phyloP scores from a whole-genome alignment of 1,139 yeast genomes.

The Kazachstania sp. region DNA sequence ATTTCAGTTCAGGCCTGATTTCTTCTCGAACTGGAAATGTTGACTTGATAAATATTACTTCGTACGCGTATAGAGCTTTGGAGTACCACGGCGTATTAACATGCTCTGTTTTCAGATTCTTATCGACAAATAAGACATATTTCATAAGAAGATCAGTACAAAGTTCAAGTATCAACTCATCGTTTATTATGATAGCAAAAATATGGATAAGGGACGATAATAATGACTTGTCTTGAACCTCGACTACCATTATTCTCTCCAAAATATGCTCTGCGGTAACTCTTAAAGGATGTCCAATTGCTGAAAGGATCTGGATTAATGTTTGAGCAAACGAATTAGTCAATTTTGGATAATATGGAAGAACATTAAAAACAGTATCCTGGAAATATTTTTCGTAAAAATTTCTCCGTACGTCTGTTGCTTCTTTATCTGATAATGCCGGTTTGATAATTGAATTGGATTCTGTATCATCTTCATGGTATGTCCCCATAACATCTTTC shows the following conservation, averaged over 20 bases:
- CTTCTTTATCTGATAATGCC: conserved; percentile 2
- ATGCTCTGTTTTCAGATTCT: conserved; percentile 33
- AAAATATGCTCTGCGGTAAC: conserved; percentile 31
- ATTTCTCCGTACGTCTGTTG: conserved; percentile 34
- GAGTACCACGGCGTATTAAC: conserved; percentile 44
- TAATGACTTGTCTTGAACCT: conserved; percentile 26
- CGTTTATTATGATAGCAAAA: conserved; percentile 39
- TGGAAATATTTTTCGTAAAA: conserved; percentile 30
- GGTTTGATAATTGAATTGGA: conserved; percentile 5
- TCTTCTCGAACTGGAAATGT: conserved; percentile 35
- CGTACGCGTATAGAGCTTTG: conserved; percentile 42
- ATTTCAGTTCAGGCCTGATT: conserved; percentile 24
- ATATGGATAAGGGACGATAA: conserved; percentile 42
- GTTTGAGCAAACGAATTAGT: conserved; percentile 44
- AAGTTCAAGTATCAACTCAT: conserved; percentile 22
- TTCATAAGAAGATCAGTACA: conserved; percentile 29
- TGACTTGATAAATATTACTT: conserved; percentile 40
- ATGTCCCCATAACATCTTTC: conserved; percentile 11
- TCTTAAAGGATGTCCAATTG: conserved; percentile 17
- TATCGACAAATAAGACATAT: conserved; percentile 35
- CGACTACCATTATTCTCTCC: conserved; percentile 34
- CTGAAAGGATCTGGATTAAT: conserved; percentile 30
- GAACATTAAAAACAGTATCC: conserved; percentile 42
- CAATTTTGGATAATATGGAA: conserved; percentile 44
- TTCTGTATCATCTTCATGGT: conserved; percentile 6